Percentiles rank a stretch among this genome's conserved stretches.
phyloP scores from a whole-genome alignment of 2,329 filamentous ascomycete genomes.

The Rhynchosporium graminicola region DNA sequence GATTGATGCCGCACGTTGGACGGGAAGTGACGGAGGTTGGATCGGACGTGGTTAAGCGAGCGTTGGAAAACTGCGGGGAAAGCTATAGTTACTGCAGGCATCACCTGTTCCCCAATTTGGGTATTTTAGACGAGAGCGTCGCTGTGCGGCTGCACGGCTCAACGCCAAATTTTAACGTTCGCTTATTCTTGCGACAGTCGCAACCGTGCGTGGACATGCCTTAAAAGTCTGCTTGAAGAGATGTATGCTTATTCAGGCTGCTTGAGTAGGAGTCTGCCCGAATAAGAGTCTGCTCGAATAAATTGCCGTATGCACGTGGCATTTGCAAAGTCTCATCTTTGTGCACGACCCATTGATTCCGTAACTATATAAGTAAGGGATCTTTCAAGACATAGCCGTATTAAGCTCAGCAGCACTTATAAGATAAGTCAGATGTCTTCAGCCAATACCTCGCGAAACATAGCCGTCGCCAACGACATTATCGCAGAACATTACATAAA shows the following conservation, averaged over 20 bases:
- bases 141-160: background rate
- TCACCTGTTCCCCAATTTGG: background rate
- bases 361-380: background rate
- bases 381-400: background rate
- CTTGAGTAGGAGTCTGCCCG: too few species aligned
- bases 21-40: background rate
- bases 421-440: background rate
- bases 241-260: too few species aligned
- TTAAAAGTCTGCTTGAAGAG: background rate
- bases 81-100: background rate
- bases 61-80: background rate
- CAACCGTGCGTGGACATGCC: background rate
- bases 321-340: background rate
- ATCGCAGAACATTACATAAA: background rate
- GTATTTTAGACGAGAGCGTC: background rate
- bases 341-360: background rate
- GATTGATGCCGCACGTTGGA: background rate
- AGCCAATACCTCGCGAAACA: background rate
- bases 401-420: too few species aligned
- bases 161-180: background rate
- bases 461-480: background rate
- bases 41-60: background rate
- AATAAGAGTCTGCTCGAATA: background rate
- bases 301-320: background rate
- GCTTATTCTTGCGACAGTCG: background rate